phyloP scores from a whole-genome alignment of 1,284 basidiomycete genomes.

The Neonothopanus nambi region DNA sequence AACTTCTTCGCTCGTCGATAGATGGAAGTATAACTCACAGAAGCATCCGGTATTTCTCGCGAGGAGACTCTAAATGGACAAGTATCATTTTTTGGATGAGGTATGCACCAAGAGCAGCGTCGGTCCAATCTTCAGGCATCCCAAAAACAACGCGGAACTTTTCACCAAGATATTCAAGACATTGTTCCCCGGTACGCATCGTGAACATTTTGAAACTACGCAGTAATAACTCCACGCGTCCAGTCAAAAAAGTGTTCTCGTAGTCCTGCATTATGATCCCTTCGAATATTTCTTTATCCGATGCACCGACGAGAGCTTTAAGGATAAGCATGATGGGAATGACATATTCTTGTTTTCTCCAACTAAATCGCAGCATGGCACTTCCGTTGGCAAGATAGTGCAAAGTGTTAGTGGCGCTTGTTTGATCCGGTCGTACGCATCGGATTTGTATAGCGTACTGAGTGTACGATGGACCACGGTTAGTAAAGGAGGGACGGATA shows the following conservation, averaged over 20 bases:
- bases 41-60: conserved; percentile 97
- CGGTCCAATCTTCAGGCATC: conserved; percentile 92
- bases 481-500: conserved; percentile 83
- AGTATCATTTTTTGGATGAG: conserved; percentile 87
- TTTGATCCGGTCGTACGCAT: conserved; percentile 90
- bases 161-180: conserved; percentile 95
- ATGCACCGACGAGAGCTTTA: conserved; percentile 92
- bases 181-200: conserved; percentile 89
- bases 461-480: conserved; percentile 94
- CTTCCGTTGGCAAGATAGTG: conserved; percentile 98
- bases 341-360: conserved; percentile 99
- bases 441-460: conserved; percentile 95
- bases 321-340: conserved; percentile 97
- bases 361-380: conserved; percentile 94
- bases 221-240: conserved; percentile 97
- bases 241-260: conserved; percentile 96
- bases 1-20: background rate
- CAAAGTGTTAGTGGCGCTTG: conserved; percentile 91
- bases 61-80: conserved; percentile 87
- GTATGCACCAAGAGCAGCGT: conserved; percentile 82
- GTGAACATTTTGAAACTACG: conserved; percentile 94
- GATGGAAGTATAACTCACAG: conserved; percentile 53
- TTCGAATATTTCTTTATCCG: conserved; percentile 97
- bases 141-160: conserved; percentile 95
- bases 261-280: conserved; percentile 98